phyloP scores from a whole-genome alignment of 495 filamentous ascomycete genomes.

The Astrothelium subdiscretum region DNA sequence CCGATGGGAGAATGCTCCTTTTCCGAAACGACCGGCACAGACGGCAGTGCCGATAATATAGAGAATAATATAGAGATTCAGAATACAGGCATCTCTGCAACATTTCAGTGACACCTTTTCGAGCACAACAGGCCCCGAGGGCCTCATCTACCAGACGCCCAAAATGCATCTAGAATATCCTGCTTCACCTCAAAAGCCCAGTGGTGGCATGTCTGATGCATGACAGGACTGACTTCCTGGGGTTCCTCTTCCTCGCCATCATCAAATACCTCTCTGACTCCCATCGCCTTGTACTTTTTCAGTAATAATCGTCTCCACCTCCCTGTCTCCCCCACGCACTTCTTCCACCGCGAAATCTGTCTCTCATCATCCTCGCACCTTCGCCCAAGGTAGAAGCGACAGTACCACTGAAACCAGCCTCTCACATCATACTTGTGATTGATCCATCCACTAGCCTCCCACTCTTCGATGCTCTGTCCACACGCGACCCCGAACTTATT shows the following conservation, averaged over 20 bases:
- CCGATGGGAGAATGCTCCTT: not conserved
- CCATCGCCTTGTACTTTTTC: conserved; percentile 34
- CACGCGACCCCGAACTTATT: conserved; percentile 38
- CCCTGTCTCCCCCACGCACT: conserved; percentile 36
- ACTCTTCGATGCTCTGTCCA: conserved; percentile 39
- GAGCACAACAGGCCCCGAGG: too few relatives aligned
- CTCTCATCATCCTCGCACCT: conserved; percentile 39
- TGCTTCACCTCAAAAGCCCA: conserved; percentile 39
- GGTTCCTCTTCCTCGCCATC: conserved; percentile 32
- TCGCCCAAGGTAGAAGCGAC: conserved; percentile 36
- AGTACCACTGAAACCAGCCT: conserved; percentile 44
- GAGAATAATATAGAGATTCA: not conserved
- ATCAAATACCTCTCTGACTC: conserved; percentile 35
- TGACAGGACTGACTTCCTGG: conserved; percentile 37
- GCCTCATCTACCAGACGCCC: conserved; percentile 17
- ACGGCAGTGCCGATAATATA: not conserved
- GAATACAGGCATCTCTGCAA: not conserved
- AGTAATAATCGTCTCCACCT: conserved; percentile 34
- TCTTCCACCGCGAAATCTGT: conserved; percentile 36
- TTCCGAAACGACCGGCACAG: not conserved
- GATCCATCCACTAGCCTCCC: conserved; percentile 41
- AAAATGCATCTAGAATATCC: conserved; percentile 33
- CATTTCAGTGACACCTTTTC: not conserved
- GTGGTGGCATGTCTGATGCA: conserved; percentile 41
- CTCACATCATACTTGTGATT: conserved; percentile 34